phyloP scores from a whole-genome alignment of 176 grass and related monocot species.

The Bonia amplexicaulis region DNA sequence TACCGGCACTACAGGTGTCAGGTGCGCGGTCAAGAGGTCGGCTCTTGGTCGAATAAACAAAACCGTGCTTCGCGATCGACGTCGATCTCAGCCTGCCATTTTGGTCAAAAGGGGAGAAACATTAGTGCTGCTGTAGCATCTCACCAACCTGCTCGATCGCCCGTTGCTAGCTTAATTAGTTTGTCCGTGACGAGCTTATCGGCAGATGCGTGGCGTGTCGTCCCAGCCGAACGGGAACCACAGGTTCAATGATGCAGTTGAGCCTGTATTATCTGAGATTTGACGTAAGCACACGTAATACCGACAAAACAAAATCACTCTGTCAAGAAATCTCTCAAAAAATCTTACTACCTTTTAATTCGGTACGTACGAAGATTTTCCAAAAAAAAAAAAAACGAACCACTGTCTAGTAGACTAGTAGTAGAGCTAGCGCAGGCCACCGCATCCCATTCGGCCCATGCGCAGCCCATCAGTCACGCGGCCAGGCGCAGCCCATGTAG shows the following conservation, averaged over 20 bases:
- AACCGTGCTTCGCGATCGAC: background rate
- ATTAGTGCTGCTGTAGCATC: too few species aligned
- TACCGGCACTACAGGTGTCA: constrained; percentile 12
- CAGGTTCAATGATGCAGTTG: background rate
- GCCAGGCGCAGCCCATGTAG: too few species aligned
- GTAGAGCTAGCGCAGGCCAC: too few species aligned
- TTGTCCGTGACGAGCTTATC: background rate
- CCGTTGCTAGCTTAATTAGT: background rate
- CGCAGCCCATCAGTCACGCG: too few species aligned
- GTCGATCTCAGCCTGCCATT: background rate
- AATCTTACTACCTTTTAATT: too few species aligned
- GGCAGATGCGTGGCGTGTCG: background rate
- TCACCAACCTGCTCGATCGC: background rate
- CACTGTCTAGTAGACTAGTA: too few species aligned
- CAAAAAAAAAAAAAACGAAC: too few species aligned
- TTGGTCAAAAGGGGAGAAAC: constrained; percentile 13
- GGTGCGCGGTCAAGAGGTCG: background rate
- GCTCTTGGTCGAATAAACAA: background rate
- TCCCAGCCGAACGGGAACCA: background rate
- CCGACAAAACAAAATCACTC: too few species aligned
- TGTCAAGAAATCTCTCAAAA: too few species aligned
- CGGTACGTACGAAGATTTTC: too few species aligned
- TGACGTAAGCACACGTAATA: background rate
- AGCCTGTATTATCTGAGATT: background rate
- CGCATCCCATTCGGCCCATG: too few species aligned